These are phyloP conservation scores for Botrytis elliptica DNA, from an alignment of 2,329 filamentous ascomycete species.

Conservation along the genomic window DNA sequence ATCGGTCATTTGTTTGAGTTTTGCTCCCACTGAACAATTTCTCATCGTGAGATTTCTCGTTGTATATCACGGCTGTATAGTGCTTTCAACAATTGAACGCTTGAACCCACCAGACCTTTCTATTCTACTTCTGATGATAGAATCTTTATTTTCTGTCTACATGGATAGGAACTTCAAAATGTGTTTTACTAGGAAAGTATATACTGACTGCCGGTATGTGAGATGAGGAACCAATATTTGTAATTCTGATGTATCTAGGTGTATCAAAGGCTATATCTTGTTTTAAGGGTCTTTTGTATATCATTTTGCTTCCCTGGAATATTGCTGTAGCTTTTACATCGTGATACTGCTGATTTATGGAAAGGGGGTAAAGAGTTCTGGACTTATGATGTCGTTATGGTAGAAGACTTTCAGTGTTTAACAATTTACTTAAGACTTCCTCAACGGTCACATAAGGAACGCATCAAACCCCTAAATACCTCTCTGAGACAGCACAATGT, in stretches of 20 bases:
- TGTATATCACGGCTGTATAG: not conserved
- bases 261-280: too few relatives aligned
- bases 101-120: too few relatives aligned
- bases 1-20: not conserved
- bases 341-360: not conserved
- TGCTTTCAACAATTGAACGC: not conserved
- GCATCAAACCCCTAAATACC: too few relatives aligned
- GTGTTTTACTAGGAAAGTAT: not conserved
- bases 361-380: not conserved
- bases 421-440: too few relatives aligned
- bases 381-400: too few relatives aligned
- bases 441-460: too few relatives aligned
- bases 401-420: too few relatives aligned
- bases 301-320: not conserved
- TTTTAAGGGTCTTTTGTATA: too few relatives aligned
- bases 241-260: not conserved
- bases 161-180: not conserved
- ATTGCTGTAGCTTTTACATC: not conserved
- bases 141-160: not conserved
- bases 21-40: not conserved
- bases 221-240: not conserved
- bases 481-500: too few relatives aligned
- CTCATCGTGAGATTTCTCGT: not conserved
- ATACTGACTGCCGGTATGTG: not conserved
- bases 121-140: not conserved